These are phyloP conservation scores for Ophiostoma sp. DNA, from an alignment of 2,329 filamentous ascomycete genomes.

Conservation along the genomic window DNA sequence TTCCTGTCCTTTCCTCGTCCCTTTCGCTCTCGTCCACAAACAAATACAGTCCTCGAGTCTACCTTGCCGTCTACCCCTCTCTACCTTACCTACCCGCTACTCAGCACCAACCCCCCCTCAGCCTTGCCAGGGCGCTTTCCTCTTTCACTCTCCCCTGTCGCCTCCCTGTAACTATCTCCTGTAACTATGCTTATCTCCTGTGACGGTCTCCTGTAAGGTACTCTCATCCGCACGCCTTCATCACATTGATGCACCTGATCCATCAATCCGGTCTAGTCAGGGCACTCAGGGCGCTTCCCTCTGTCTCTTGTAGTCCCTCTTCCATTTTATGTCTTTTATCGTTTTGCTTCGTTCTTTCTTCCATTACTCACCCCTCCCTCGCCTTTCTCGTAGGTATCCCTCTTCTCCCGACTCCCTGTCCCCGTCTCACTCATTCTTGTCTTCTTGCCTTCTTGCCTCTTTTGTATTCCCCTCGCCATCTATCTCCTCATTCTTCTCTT, in stretches of 20 bases:
- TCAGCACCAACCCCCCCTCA: conserved; percentile 2
- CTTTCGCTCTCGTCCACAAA: conserved; percentile 1
- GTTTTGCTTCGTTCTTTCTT: neutral
- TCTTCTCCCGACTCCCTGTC: conserved; percentile 10
- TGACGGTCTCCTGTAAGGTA: conserved; percentile 8
- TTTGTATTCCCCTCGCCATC: neutral
- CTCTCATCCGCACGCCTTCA: neutral
- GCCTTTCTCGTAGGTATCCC: neutral
- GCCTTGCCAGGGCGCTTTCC: conserved; percentile 11
- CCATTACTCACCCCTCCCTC: conserved; percentile 6
- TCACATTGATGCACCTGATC: conserved; percentile 14
- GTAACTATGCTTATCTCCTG: neutral
- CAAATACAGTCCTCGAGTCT: neutral
- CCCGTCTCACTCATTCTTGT: neutral
- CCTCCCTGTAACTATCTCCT: neutral
- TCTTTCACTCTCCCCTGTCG: neutral
- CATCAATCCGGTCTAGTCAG: conserved; percentile 14
- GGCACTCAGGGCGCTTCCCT: conserved; percentile 12
- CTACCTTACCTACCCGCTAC: neutral
- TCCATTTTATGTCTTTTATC: too few relatives aligned
- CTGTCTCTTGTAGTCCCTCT: neutral
- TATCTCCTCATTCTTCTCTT: neutral
- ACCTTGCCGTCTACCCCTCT: neutral
- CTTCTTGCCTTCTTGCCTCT: conserved; percentile 1
- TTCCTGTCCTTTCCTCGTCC: neutral